Evolutionary conservation across 2,329 filamentous ascomycete species (phyloP).

Genomic region (Dryadomyces quercivorus): DNA sequence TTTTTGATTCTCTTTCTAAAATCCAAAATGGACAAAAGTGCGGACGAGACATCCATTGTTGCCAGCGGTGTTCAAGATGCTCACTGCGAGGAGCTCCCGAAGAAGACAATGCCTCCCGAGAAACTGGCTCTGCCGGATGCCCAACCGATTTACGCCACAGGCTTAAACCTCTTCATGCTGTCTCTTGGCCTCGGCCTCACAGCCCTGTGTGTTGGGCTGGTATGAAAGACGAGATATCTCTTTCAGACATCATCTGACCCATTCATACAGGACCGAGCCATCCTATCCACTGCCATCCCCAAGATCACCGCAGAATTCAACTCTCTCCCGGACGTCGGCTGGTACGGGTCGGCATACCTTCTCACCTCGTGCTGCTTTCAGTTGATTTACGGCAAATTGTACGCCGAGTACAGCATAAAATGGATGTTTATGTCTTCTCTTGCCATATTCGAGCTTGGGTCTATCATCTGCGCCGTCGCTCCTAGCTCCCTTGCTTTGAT

Average conservation of each 20-base stretch:
- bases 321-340: conserved; percentile 30
- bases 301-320: conserved; percentile 26
- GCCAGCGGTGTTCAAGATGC: too few species aligned
- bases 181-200: not conserved
- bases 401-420: conserved; percentile 1
- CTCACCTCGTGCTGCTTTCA: conserved; percentile 2
- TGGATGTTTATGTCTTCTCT: conserved; percentile 14
- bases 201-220: not conserved
- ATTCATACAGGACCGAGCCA: conserved; percentile 12
- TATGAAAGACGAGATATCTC: not conserved
- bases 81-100: too few species aligned
- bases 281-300: conserved; percentile 27
- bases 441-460: conserved; percentile 30
- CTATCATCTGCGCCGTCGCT: conserved; percentile 29
- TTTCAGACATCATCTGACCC: not conserved
- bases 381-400: conserved; percentile 5
- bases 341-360: conserved; percentile 27
- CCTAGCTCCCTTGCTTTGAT: conserved; percentile 24
- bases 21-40: too few species aligned
- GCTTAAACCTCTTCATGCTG: too few species aligned
- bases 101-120: too few species aligned
- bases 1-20: too few species aligned
- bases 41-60: too few species aligned
- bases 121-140: too few species aligned
- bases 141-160: too few species aligned